These are phyloP conservation scores for Polychytrium aggregatum DNA, from an alignment of 192 early-diverging fungal genomes.

Conservation along the genomic window DNA sequence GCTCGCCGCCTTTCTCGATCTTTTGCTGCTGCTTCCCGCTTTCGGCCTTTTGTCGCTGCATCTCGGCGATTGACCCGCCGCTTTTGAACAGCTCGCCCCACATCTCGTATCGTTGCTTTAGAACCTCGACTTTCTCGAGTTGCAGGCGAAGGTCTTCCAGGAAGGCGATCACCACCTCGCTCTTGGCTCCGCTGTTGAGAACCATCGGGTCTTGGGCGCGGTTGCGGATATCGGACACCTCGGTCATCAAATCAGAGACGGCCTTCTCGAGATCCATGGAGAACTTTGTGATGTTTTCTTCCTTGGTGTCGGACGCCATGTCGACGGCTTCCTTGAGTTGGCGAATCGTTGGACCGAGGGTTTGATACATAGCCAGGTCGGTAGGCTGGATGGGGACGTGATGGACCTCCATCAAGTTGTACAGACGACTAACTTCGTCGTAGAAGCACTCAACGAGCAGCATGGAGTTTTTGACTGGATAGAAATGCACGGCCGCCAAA, in stretches of 20 bases:
- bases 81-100: constrained; percentile 44
- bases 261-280: constrained; percentile 36
- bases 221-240: constrained; percentile 45
- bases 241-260: constrained; percentile 30
- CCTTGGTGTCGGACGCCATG: constrained; percentile 45
- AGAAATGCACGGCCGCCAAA: no score
- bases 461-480: constrained; percentile 33
- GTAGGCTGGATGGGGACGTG: constrained; percentile 45
- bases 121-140: constrained; percentile 27
- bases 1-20: constrained; percentile 11
- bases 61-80: constrained; percentile 24
- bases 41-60: constrained; percentile 7
- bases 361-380: constrained; percentile 48
- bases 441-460: constrained; percentile 29
- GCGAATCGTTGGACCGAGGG: constrained; percentile 40
- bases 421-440: constrained; percentile 35
- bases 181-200: constrained; percentile 30
- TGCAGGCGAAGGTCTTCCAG: constrained; percentile 30
- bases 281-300: constrained; percentile 45
- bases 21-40: not conserved
- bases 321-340: constrained; percentile 43
- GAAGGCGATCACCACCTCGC: constrained; percentile 37
- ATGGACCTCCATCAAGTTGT: constrained; percentile 33
- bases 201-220: constrained; percentile 52
- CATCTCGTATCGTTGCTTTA: constrained; percentile 30